Evolutionary conservation across 306 rosid genomes (phyloP).

Genomic region (Bauhinia variegata): DNA sequence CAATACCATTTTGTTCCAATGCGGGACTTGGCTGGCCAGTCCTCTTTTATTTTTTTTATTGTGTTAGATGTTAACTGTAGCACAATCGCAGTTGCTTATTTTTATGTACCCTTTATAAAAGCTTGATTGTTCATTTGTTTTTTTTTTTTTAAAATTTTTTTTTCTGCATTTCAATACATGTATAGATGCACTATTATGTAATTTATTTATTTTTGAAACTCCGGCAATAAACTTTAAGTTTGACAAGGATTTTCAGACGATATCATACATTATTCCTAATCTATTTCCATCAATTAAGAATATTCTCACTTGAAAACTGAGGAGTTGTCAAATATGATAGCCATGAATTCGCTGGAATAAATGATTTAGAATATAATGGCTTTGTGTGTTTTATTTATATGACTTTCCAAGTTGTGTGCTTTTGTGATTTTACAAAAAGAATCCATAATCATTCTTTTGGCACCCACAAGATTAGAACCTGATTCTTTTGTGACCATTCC

Average conservation of each 20-base stretch:
- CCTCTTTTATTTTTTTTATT: neutral
- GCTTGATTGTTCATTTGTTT: too few species aligned
- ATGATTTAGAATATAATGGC: conserved; percentile 17
- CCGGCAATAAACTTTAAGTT: neutral
- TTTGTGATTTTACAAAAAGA: conserved; percentile 32
- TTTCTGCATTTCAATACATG: neutral
- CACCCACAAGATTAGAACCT: conserved; percentile 55
- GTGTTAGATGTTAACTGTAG: neutral
- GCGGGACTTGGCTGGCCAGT: too few species aligned
- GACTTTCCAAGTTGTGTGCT: conserved; percentile 29
- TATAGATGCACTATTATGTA: neutral
- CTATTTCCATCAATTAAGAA: neutral
- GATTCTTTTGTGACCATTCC: conserved; percentile 43
- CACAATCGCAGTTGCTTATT: neutral
- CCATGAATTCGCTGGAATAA: neutral
- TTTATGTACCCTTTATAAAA: too few species aligned
- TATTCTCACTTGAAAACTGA: neutral
- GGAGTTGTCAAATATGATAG: neutral
- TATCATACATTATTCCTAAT: neutral
- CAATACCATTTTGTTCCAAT: too few species aligned
- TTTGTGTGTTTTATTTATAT: conserved; percentile 34
- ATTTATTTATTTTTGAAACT: too few species aligned
- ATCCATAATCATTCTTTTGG: conserved; percentile 47
- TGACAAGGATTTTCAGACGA: neutral
- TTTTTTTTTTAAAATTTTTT: neutral